Percentiles rank a stretch among this genome's conserved stretches.
phyloP scores from a whole-genome alignment of 228 moss, liverwort and hornwort genomes.

The Sphagnum fallax region DNA sequence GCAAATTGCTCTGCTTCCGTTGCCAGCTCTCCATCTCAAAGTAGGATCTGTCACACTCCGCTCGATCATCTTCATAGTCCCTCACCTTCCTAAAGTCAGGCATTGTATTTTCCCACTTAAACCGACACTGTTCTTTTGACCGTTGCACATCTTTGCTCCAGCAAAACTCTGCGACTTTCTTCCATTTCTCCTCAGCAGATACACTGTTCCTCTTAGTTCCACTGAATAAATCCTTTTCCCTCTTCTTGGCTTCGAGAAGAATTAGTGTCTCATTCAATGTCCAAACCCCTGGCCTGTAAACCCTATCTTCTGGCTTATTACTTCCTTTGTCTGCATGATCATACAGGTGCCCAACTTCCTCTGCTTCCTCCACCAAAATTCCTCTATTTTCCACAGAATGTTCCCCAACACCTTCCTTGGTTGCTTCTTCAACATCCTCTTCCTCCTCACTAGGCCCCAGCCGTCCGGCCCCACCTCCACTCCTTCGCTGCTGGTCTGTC shows the following conservation, averaged over 20 bases:
- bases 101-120: constrained; percentile 19
- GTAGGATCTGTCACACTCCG: constrained; percentile 8
- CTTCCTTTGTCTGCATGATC: constrained; percentile 1
- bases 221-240: constrained; percentile 13
- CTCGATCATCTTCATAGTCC: constrained; percentile 11
- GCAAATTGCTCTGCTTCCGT: constrained; percentile 9
- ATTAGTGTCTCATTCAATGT: constrained; percentile 13
- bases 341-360: neutral
- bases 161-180: constrained; percentile 9
- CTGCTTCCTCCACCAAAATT: constrained; percentile 2
- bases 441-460: neutral
- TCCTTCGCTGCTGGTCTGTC: neutral
- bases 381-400: neutral
- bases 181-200: constrained; percentile 16
- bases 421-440: neutral
- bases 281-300: constrained; percentile 13
- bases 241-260: constrained; percentile 17
- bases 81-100: constrained; percentile 23
- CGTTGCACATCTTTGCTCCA: constrained; percentile 16
- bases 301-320: constrained; percentile 14
- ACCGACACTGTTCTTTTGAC: constrained; percentile 15
- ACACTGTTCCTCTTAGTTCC: constrained; percentile 15
- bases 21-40: constrained; percentile 17
- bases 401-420: neutral
- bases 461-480: neutral